Percentiles rank a stretch among this genome's conserved stretches.
Evolutionary conservation across 495 filamentous ascomycete genomes (phyloP).

Genomic region (Chaetomidium leptoderma): DNA sequence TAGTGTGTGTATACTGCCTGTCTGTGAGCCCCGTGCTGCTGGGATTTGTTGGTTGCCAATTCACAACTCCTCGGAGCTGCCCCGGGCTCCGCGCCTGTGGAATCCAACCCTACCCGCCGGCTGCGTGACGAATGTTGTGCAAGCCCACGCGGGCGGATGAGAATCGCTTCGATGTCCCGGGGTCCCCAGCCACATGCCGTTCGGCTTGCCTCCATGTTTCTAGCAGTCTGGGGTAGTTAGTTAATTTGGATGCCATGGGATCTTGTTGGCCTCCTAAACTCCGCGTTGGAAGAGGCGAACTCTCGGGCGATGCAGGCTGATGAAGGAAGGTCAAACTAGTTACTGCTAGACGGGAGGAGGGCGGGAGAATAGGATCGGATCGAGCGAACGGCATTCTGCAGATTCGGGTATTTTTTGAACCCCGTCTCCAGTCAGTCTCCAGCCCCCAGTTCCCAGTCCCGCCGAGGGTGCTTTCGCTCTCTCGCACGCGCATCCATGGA

Average conservation of each 20-base stretch:
- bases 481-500: too few species aligned
- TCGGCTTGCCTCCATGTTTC: not conserved
- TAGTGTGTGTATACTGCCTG: constrained; percentile 1
- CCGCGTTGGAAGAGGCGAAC: not conserved
- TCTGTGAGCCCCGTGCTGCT: not conserved
- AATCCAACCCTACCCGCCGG: constrained; percentile 10
- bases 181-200: constrained; percentile 9
- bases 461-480: too few species aligned
- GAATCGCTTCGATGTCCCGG: not conserved
- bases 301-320: not conserved
- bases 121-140: constrained; percentile 4
- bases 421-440: too few species aligned
- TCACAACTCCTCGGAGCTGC: constrained; percentile 15
- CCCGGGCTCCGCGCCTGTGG: constrained; percentile 18
- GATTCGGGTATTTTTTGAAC: constrained; percentile 9
- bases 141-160: constrained; percentile 9
- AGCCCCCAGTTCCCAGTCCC: too few species aligned
- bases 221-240: not conserved
- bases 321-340: not conserved
- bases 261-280: not conserved
- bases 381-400: constrained; percentile 7
- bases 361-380: constrained; percentile 9
- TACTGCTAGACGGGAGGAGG: not conserved
- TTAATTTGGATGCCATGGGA: not conserved
- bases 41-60: not conserved